Conservation (phyloP, 768 basidiomycete species). For the Kwoniella europaea region DNA sequence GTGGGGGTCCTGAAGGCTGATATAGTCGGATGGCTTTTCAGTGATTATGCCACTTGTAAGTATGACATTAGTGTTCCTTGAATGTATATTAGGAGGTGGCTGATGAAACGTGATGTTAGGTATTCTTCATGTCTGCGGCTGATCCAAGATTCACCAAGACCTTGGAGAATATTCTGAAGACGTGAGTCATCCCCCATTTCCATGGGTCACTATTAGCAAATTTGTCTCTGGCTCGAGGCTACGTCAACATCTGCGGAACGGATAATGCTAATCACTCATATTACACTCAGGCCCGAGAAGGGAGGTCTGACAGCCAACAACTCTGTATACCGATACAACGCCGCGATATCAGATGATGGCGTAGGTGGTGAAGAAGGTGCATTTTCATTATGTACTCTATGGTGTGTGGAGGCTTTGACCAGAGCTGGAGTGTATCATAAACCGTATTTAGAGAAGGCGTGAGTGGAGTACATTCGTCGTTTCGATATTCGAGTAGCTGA, state of each 20-base stretch:
- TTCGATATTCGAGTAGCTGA: not conserved
- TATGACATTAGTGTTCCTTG: not conserved
- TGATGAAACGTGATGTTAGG: conserved; percentile 12
- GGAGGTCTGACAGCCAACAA: conserved; percentile 89
- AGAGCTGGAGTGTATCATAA: conserved; percentile 81
- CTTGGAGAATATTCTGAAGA: conserved; percentile 78
- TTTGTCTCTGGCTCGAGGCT: not conserved
- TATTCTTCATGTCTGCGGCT: conserved; percentile 57
- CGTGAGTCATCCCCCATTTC: conserved; percentile 42
- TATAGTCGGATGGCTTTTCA: not conserved
- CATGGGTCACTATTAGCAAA: not conserved
- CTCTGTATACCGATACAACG: conserved; percentile 79
- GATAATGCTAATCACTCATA: not conserved
- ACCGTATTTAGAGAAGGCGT: conserved; percentile 68
- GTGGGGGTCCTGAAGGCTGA: not conserved
- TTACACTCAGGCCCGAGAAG: conserved; percentile 67
- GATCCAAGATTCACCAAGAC: conserved; percentile 90
- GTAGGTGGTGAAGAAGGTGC: conserved; percentile 94
- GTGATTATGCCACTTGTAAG: conserved; percentile 71
- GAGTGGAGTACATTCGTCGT: conserved; percentile 1
- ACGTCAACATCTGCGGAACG: too few relatives aligned
- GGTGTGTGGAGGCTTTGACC: conserved; percentile 87
- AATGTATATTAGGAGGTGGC: not conserved
- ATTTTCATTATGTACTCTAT: conserved; percentile 71
- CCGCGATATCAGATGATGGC: conserved; percentile 81